Conservation (phyloP, 331 rosid species). For the Quercus phellos region DNA sequence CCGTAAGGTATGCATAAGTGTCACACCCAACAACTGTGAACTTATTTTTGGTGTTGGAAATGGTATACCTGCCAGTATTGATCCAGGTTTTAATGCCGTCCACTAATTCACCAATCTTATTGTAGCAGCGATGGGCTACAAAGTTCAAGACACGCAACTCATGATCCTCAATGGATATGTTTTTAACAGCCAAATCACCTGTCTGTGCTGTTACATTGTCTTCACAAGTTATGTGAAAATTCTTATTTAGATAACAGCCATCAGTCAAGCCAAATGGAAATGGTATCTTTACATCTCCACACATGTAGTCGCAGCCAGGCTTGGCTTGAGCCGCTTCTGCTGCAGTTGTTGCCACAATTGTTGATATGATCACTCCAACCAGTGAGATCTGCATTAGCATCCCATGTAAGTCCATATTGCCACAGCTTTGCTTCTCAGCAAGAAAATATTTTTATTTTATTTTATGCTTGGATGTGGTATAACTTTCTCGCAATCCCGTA, state of each 20-base stretch:
- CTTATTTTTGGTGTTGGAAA: no score
- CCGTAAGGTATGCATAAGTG: neutral
- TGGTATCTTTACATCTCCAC: slow-evolving; percentile 19
- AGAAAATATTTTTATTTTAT: no score
- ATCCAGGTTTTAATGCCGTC: rapidly evolving
- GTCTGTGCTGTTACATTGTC: no score
- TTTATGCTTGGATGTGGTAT: no score
- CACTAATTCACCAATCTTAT: no score
- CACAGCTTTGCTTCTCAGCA: no score
- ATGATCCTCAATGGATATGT: neutral
- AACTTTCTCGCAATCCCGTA: no score
- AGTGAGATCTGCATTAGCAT: no score
- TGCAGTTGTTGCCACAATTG: neutral
- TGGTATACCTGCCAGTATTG: no score
- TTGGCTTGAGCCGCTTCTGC: neutral
- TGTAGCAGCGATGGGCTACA: neutral
- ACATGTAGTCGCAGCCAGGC: neutral
- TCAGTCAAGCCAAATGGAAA: slow-evolving; percentile 18
- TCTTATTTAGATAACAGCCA: neutral
- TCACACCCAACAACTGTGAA: no score
- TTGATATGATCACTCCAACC: no score
- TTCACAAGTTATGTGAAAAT: neutral
- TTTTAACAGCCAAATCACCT: neutral
- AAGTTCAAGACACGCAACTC: neutral
- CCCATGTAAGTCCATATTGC: no score